Evolutionary conservation across 2,329 filamentous ascomycete genomes (phyloP), one percentile per base, ranked within the genome.

Genomic region (Aspergillus sp.): DNA sequence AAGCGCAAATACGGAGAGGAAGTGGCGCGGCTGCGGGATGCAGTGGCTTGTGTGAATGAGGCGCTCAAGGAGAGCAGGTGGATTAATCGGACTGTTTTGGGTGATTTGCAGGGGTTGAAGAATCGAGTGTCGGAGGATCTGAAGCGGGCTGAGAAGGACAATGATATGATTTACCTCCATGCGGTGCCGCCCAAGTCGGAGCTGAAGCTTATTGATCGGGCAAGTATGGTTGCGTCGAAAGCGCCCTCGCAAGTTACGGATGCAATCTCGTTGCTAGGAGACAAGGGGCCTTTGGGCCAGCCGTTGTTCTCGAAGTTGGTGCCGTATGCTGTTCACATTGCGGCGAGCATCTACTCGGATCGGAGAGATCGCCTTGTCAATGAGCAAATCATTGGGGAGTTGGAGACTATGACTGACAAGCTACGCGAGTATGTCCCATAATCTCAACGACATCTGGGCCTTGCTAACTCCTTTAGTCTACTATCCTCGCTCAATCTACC

Each of bases 1-100:
- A 98, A 96, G 82, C 83, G 89, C 49, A 96, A 89, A 69, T 99
- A 97, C 64, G 95, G 95, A 48, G 95, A 99, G 71, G 95, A 99
- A 77, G 89, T 99, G 18, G 91, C 95, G 1, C 83, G 95, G 9
- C 74, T 99, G 51, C 83, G 85, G 44, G 93, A 98, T 68, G 91
- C 91, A 54, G 82, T 96, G 56, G 80, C 82, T 0, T 97, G 93
- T 66, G 90, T 92, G 6, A 89, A 87, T 48, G 91, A 97, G 62
- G 95, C 91, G 0, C 77, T 99, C 57, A 95, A 90, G 72, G 93
- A 97, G 75, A 85, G 86, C 30, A 85, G 85, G 49, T 92, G 93
- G 72, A 83, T 98, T 57, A 95, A 88, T 74, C 92, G 91, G 67
- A 80, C 85, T 0, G 91, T 99, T 0, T 78, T 90, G 3, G 88